A percentile compares a stretch with the other conserved stretches of the same genome.
phyloP scores from a whole-genome alignment of 805 yeast genomes.

The Maudiozyma serrabonitensis region DNA sequence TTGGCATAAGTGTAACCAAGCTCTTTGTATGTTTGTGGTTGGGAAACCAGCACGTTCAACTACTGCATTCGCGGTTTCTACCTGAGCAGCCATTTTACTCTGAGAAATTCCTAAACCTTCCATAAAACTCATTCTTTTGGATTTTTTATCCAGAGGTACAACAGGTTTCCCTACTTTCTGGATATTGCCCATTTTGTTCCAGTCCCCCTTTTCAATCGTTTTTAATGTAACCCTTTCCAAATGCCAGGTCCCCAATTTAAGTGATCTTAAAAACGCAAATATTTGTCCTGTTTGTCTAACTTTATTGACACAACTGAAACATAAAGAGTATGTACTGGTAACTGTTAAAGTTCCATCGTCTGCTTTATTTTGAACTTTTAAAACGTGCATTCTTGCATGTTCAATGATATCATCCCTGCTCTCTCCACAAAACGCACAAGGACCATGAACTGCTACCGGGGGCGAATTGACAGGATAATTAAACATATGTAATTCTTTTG shows the following conservation, averaged over 20 bases:
- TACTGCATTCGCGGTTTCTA: slow-evolving; percentile 8
- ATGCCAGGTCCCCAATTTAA: slow-evolving; percentile 53
- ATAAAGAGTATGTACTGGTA: slow-evolving; percentile 50
- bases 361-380: slow-evolving; percentile 38
- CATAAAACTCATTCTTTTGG: slow-evolving; percentile 23
- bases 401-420: slow-evolving; percentile 56
- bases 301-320: slow-evolving; percentile 72
- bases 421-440: slow-evolving; percentile 85
- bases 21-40: slow-evolving; percentile 33
- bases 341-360: slow-evolving; percentile 24
- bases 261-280: slow-evolving; percentile 61
- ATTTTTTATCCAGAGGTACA: slow-evolving; percentile 12
- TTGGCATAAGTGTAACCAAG: slow-evolving; percentile 57
- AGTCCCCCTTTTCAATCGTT: slow-evolving; percentile 11
- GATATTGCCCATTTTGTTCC: slow-evolving; percentile 10
- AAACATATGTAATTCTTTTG: slow-evolving; percentile 31
- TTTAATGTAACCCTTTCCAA: slow-evolving; percentile 33
- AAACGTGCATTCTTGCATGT: slow-evolving; percentile 66
- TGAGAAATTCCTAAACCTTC: slow-evolving; percentile 13
- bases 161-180: neutral
- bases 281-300: slow-evolving; percentile 77
- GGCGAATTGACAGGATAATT: slow-evolving; percentile 40
- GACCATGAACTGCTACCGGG: slow-evolving; percentile 64
- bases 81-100: slow-evolving; percentile 9
- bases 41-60: slow-evolving; percentile 20